These are phyloP conservation scores for Alloteropsis semialata DNA, from an alignment of 176 grass and related monocot genomes.

Conservation along the genomic window DNA sequence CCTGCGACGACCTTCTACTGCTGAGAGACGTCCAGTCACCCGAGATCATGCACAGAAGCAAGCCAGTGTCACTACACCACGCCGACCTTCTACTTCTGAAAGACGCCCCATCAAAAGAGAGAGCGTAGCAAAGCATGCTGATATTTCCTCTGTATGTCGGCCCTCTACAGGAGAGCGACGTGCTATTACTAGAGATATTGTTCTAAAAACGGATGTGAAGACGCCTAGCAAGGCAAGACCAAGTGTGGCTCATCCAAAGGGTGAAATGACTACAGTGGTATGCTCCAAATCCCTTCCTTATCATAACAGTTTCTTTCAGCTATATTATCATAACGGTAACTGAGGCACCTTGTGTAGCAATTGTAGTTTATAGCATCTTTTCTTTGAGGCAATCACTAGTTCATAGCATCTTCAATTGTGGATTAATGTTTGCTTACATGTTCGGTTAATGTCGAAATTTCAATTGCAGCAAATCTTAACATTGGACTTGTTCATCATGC, in stretches of 20 bases:
- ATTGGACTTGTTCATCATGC: slow-evolving; percentile 17
- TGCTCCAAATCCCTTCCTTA: neutral
- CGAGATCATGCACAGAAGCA: slow-evolving; percentile 33
- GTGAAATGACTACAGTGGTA: slow-evolving; percentile 29
- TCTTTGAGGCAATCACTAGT: neutral
- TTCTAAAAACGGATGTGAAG: slow-evolving; percentile 32
- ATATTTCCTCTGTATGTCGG: slow-evolving; percentile 10
- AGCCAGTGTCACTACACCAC: slow-evolving; percentile 8
- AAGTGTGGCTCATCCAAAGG: slow-evolving; percentile 15
- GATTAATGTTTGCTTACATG: neutral
- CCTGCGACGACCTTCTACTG: slow-evolving; percentile 35
- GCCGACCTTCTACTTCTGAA: slow-evolving; percentile 44
- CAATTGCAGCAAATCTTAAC: slow-evolving; percentile 6
- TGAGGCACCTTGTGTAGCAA: neutral
- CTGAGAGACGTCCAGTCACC: slow-evolving; percentile 32
- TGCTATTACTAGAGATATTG: slow-evolving; percentile 31
- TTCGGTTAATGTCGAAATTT: neutral
- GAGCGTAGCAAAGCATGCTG: slow-evolving; percentile 7
- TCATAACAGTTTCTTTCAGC: neutral
- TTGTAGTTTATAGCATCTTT: neutral
- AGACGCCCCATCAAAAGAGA: slow-evolving; percentile 36
- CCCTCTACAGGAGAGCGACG: slow-evolving; percentile 52
- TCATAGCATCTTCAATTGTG: neutral
- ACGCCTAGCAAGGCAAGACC: slow-evolving; percentile 28
- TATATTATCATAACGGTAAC: neutral